Conservation (phyloP, 208 protist genomes). For the Leishmania tropica region DNA sequence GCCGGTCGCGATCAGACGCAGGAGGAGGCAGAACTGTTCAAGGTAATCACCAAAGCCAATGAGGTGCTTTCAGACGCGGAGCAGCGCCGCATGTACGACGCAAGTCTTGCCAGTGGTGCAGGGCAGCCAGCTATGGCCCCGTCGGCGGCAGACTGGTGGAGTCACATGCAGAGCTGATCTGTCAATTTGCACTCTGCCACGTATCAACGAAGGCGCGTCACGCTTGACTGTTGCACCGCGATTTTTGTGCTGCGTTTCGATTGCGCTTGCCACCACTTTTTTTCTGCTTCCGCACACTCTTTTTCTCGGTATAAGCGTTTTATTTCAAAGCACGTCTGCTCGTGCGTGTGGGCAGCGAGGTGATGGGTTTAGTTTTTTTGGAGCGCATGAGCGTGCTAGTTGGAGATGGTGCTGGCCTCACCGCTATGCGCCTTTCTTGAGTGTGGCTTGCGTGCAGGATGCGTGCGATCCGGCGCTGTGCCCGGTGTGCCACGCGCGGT, state of each 20-base stretch:
- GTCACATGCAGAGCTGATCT: constrained; percentile 34
- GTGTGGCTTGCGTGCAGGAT: background rate
- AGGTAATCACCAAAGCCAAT: constrained; percentile 89
- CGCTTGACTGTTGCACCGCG: background rate
- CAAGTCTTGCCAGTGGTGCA: constrained; percentile 24
- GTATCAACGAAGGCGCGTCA: background rate
- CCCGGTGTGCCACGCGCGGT: background rate
- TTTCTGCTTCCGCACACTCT: too few relatives aligned
- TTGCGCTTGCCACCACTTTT: background rate
- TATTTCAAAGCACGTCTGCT: background rate
- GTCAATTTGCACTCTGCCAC: background rate
- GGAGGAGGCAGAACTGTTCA: constrained; percentile 90
- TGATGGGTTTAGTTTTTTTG: background rate
- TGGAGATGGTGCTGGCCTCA: background rate
- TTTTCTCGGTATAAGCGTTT: background rate
- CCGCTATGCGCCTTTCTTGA: background rate
- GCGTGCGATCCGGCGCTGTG: background rate
- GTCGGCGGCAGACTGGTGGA: constrained; percentile 42
- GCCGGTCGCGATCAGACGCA: constrained; percentile 59
- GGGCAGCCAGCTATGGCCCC: constrained; percentile 5
- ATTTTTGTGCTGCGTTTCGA: background rate
- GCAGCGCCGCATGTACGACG: constrained; percentile 71
- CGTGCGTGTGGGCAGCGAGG: background rate
- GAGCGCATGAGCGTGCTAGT: background rate
- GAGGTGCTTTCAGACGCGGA: constrained; percentile 76